Percentiles rank a stretch among this genome's conserved stretches.
Conservation (phyloP, 164 flowering plant species). For the Euptelea pleiosperma region DNA sequence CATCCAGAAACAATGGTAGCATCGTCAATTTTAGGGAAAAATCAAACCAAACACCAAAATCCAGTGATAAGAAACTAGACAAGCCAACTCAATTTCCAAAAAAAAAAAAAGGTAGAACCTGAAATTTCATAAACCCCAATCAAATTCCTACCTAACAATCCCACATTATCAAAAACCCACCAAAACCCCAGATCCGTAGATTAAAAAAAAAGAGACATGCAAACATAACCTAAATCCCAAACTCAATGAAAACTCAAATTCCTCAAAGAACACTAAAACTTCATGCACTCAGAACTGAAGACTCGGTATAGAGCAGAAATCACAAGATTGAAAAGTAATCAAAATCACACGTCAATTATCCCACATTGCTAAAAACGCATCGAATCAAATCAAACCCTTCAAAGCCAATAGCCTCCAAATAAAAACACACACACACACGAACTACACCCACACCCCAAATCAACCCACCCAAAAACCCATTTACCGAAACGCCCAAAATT, state of each 20-base stretch:
- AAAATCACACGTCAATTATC: slow-evolving; percentile 6
- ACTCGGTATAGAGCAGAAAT: no score
- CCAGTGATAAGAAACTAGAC: no score
- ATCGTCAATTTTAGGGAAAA: not conserved
- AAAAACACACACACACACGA: not conserved
- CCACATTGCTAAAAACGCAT: slow-evolving; percentile 24
- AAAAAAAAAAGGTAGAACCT: no score
- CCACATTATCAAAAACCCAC: slow-evolving; percentile 3
- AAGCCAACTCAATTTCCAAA: no score
- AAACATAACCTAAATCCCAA: slow-evolving; percentile 8
- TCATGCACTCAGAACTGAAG: not conserved
- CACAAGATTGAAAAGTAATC: not conserved
- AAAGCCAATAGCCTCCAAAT: slow-evolving; percentile 13
- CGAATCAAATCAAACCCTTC: not conserved
- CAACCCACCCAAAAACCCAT: slow-evolving; percentile 11
- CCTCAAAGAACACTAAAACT: not conserved
- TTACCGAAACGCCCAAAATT: not conserved
- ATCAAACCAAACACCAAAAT: not conserved
- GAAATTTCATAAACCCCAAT: no score
- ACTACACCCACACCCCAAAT: slow-evolving; percentile 7
- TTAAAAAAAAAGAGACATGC: not conserved
- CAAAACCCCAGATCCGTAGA: slow-evolving; percentile 29
- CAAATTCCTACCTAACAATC: not conserved
- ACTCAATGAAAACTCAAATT: slow-evolving; percentile 22
- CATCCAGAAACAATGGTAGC: not conserved